Evolutionary conservation across 805 yeast species (phyloP).

Genomic region (Zygosaccharomyces rouxii): DNA sequence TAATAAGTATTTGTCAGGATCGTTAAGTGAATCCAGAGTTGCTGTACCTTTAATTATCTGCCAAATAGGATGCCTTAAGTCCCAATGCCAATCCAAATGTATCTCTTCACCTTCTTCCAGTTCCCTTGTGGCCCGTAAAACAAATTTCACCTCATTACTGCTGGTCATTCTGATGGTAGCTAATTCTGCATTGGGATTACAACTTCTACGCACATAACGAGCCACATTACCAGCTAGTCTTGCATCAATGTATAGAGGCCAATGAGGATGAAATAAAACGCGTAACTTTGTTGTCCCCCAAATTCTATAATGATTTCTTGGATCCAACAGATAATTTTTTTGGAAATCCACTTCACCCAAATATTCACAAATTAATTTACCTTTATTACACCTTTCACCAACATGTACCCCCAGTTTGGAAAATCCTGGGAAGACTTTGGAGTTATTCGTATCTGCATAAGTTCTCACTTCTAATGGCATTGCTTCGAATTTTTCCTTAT

Average conservation of each 20-base stretch:
- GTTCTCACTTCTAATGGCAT: constrained; percentile 45
- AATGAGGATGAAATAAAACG: constrained; percentile 51
- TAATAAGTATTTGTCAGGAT: constrained; percentile 49
- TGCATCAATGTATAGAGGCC: constrained; percentile 72
- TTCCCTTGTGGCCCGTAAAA: constrained; percentile 51
- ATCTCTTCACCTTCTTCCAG: constrained; percentile 67
- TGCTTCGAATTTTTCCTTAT: constrained; percentile 18
- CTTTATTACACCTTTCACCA: constrained; percentile 39
- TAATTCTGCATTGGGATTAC: constrained; percentile 71
- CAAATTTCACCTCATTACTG: constrained; percentile 44
- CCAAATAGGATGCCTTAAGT: constrained; percentile 65
- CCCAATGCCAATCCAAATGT: constrained; percentile 88
- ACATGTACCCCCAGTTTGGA: constrained; percentile 61
- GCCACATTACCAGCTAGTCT: constrained; percentile 79
- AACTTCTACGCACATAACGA: constrained; percentile 69
- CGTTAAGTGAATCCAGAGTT: constrained; percentile 51
- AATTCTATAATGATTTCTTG: constrained; percentile 68
- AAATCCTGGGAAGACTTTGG: constrained; percentile 66
- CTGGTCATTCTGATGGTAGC: constrained; percentile 41
- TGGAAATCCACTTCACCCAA: constrained; percentile 71
- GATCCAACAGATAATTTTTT: constrained; percentile 56
- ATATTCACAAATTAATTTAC: constrained; percentile 54
- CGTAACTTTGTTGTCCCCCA: constrained; percentile 67
- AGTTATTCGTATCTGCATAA: constrained; percentile 52
- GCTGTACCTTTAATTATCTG: constrained; percentile 44